Base-by-base conservation (phyloP, 257 asterid species). In the Avicennia marina region DNA sequence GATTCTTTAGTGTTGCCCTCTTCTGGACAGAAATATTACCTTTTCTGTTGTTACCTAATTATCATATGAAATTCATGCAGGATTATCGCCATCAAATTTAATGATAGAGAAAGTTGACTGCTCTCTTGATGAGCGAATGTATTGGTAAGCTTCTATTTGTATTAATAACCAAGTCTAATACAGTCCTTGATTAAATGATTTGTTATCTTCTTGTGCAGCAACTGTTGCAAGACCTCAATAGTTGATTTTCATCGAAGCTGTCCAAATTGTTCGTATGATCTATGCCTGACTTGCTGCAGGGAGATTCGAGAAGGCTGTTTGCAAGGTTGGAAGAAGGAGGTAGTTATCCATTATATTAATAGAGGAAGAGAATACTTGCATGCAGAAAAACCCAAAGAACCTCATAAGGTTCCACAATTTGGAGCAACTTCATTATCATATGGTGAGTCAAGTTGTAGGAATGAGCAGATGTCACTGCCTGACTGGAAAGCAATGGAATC, bases 161-260 rank as follows among this genome's bases (percentile, higher is more conserved):
- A 40, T 50, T 17, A 13, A 18, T 25, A 21, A 57, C 18, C n/a
- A 36, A n/a, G n/a, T 24, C 11, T 20, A 53, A 1, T 38, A 24
- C 21, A 58, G 7, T 25, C 56, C 18, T 29, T 20, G 49, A 13
- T 46, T 22, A 24, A 34, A 36, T 47, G 50, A 25, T 46, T 20
- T 40, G 6, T 27, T 15, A 17, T 53, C 16, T 43, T 66, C 29
- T 54, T 57, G 43, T 65, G 60, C 87, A 85, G 95, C 56, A 45
- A 82, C 65, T 70, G 71, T 51, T 85, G 95, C 69, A 59, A 39
- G 56, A 85, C 90, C 49, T 79, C 90, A 18, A 79, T 85, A 45
- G 79, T 72, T 18, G 86, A 85, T 67, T 72, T 77, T 63, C 86
- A 77, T 52, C 72, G 86, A 55, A 85, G 78, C 72, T 85, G 90